Base-by-base conservation (phyloP, 139 green algal species). In the Chlorella sp. region DNA sequence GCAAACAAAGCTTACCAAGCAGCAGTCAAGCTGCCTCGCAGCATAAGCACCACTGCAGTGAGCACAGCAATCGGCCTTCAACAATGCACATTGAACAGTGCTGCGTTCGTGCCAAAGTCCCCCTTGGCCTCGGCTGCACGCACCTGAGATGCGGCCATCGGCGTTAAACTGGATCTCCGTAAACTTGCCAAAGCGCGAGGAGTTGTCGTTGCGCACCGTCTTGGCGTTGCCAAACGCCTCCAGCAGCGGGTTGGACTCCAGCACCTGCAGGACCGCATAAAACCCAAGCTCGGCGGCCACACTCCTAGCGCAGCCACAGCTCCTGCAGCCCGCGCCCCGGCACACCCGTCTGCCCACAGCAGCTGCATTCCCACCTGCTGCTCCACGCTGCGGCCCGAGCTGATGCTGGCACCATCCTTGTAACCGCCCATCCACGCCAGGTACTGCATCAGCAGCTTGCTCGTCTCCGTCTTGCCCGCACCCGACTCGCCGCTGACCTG, bases 201-300 rank as follows among this genome's bases (percentile, higher is more conserved):
- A 98, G 93, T 99, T 99, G 91, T 99, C 94, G 88, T 99, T 99
- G 63, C 96, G 91, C 62, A 98, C 94, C 4, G 97, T 99, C 88
- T 99, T 99, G 57, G 97, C 97, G 86, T 99, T 99, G 30, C 97
- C 97, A 91, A 99, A 99, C 0, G 97, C 97, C 84, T 99, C 97
- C 81, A 99, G 91, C 81, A 99, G 87, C 17, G 97, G 97, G 87
- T 99, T 99, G 38, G 93, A 98, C 89, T 99, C 97, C 65, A 99
- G 90, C 63, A 98, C 95, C 91, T 98, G 87, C 47, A 79, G 3
- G 2, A 36, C 38, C 62, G 34, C 9, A 9, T 51, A 30, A 20
- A n/a, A 74, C n/a, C 9, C 32, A 39, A n/a, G 16, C 47, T 26
- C 7, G 3, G 60, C 1, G n/a, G 60, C 60, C 60, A 67, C 60